A percentile compares a stretch with the other conserved stretches of the same genome.
These are phyloP conservation scores for Clarireedia hainanense DNA, from an alignment of 2,329 filamentous ascomycete genomes.

Conservation along the genomic window DNA sequence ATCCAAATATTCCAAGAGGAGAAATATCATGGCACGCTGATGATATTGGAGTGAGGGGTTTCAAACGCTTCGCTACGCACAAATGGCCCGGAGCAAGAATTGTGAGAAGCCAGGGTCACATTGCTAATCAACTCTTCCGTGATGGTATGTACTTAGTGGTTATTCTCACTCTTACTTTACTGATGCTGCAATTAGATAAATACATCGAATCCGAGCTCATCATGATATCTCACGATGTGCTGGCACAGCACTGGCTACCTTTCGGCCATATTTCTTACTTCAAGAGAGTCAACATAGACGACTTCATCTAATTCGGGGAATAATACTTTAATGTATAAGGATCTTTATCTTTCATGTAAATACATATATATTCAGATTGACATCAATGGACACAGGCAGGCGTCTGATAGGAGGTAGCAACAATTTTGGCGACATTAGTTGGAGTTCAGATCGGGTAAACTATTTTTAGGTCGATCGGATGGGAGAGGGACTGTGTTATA, in stretches of 20 bases:
- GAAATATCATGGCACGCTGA: constrained; percentile 75
- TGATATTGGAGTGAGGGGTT: constrained; percentile 62
- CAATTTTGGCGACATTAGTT: no score
- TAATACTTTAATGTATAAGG: no score
- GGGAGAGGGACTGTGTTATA: no score
- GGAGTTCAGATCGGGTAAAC: no score
- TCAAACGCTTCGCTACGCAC: constrained; percentile 56
- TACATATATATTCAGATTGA: no score
- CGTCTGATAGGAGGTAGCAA: no score
- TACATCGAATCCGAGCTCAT: constrained; percentile 72
- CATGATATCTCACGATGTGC: constrained; percentile 63
- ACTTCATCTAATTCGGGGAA: constrained; percentile 29
- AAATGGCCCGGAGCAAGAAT: constrained; percentile 68
- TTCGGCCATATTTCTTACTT: constrained; percentile 55
- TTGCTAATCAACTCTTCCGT: constrained; percentile 64
- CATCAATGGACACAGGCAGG: no score
- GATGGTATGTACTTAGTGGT: constrained; percentile 48
- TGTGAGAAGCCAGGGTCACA: constrained; percentile 68
- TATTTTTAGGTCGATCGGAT: no score
- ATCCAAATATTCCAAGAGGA: constrained; percentile 81
- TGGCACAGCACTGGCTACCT: constrained; percentile 76
- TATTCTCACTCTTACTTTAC: no score
- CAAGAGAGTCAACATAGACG: constrained; percentile 51
- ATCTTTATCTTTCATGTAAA: no score
- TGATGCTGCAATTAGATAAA: constrained; percentile 43